Evolutionary conservation across 495 filamentous ascomycete genomes (phyloP), one percentile per base, ranked within the genome.

Genomic region (Penicillium bialowiezense): DNA sequence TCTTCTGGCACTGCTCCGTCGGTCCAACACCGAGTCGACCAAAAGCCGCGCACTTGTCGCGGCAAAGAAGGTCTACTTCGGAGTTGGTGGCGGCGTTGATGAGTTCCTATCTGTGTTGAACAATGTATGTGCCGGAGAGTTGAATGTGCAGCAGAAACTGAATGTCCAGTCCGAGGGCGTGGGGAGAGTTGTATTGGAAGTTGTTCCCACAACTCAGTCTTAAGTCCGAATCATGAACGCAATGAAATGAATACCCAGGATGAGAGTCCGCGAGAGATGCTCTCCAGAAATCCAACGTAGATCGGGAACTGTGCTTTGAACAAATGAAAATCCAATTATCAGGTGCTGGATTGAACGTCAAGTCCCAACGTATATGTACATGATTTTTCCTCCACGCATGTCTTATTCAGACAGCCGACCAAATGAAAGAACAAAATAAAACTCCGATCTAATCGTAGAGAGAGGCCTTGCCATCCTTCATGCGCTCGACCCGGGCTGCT

Each of bases 61-160:
- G 4, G 93, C 93, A 2, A 98, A 98, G 72, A 82, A 83, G 66
- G 82, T 97, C 2, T 98, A 98, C 65, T 98, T 98, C 60, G 93
- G 93, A 4, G 93, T 98, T 45, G 93, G 93, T 2, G 93, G 93
- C 15, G 90, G 90, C 15, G 81, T 98, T 34, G 86, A 92, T 64
- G 91, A 92, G 59, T 96, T 98, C 62, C 75, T 90, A 41, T 68
- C 76, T 24, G 78, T 79, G 51, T 71, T 89, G 48, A 65, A 72
- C 44, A 73, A 64, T 17, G 70, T 76, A 21, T 82, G 81, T 17
- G 80, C 72, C 7, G 65, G 71, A 28, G 81, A 81, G 19, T 68
- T 81, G 36, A 74, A 79, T 29, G 69, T 91, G 28, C 74, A 83
- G 62, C 82, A 90, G 60, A 75, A 70, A 12, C 64, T 82, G 43